Conservation (phyloP, 2,329 filamentous ascomycete species). For the Penicillium fuscoglaucum region DNA sequence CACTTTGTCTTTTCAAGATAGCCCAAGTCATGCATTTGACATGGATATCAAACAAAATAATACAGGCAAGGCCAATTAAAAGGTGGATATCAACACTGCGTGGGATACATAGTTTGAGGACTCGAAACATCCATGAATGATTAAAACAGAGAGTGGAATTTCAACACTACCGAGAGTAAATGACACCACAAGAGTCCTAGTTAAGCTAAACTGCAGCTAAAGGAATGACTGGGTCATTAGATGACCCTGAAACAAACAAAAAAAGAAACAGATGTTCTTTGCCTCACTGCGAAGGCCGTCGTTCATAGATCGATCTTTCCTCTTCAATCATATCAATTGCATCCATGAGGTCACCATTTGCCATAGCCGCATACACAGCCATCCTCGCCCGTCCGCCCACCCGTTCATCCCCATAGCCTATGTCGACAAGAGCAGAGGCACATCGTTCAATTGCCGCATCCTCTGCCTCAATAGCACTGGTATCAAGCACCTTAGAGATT, state of each 20-base stretch:
- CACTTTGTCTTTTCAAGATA: neutral
- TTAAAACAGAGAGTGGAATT: neutral
- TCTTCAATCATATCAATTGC: slow-evolving; percentile 55
- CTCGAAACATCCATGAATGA: neutral
- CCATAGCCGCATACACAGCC: slow-evolving; percentile 47
- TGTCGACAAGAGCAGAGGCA: slow-evolving; percentile 39
- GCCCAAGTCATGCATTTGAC: neutral
- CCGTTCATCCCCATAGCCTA: slow-evolving; percentile 43
- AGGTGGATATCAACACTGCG: neutral
- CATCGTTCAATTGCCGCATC: slow-evolving; percentile 36
- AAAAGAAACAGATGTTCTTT: neutral
- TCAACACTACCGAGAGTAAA: neutral
- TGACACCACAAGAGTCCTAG: neutral
- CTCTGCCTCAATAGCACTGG: neutral
- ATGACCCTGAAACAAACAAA: neutral
- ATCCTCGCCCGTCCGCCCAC: slow-evolving; percentile 42
- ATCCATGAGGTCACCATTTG: slow-evolving; percentile 44
- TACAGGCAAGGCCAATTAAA: neutral
- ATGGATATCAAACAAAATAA: neutral
- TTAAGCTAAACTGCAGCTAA: neutral
- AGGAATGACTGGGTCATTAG: neutral
- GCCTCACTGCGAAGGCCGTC: slow-evolving; percentile 19
- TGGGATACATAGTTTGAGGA: neutral
- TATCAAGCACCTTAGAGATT: neutral
- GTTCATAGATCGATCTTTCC: slow-evolving; percentile 45